These are phyloP conservation scores for Dryadomyces sulphureus DNA, from an alignment of 2,329 filamentous ascomycete genomes.

Conservation along the genomic window DNA sequence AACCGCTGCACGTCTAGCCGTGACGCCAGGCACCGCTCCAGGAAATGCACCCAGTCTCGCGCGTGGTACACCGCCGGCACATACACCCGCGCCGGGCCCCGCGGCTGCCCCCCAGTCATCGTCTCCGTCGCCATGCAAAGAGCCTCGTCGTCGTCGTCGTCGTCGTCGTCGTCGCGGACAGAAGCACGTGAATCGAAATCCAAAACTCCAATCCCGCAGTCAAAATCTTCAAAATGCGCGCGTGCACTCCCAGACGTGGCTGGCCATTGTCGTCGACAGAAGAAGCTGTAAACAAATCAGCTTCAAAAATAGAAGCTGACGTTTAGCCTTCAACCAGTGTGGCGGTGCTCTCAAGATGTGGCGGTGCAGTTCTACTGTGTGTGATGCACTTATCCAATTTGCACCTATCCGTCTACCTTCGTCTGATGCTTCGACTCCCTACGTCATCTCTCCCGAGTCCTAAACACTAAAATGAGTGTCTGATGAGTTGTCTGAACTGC, in stretches of 20 bases:
- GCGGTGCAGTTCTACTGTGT: too few relatives aligned
- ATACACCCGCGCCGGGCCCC: slow-evolving; percentile 3
- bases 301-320: too few relatives aligned
- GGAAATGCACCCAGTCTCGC: slow-evolving; percentile 34
- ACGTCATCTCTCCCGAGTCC: too few relatives aligned
- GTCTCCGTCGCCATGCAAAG: neutral
- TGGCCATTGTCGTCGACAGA: neutral
- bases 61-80: slow-evolving; percentile 9
- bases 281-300: too few relatives aligned
- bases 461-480: too few relatives aligned
- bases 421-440: too few relatives aligned
- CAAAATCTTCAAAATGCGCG: too few relatives aligned
- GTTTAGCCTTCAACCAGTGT: too few relatives aligned
- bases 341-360: too few relatives aligned
- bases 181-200: neutral
- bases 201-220: neutral
- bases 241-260: neutral
- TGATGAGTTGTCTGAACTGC: too few relatives aligned
- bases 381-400: too few relatives aligned
- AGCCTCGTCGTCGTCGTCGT: neutral
- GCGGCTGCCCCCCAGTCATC: neutral
- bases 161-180: neutral
- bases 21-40: slow-evolving; percentile 31
- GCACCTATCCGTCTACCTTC: too few relatives aligned
- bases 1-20: slow-evolving; percentile 41